Evolutionary conservation across 306 rosid genomes (phyloP).

Genomic region (Spatholobus suberectus): DNA sequence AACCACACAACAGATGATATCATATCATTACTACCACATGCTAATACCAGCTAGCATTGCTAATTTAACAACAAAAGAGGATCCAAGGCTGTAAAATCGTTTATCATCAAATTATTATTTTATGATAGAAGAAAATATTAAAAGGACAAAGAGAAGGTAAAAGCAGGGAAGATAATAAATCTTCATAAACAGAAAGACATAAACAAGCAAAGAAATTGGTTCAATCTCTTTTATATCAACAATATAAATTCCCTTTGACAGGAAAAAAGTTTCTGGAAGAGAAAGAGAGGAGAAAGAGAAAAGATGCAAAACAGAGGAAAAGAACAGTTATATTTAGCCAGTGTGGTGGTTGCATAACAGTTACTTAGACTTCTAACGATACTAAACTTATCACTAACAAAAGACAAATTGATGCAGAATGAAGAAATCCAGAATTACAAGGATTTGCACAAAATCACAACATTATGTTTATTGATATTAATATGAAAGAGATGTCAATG

Average conservation of each 20-base stretch:
- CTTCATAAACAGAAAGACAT: neutral
- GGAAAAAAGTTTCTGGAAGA: neutral
- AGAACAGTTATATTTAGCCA: neutral
- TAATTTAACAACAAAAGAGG: neutral
- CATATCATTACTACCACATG: neutral
- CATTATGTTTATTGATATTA: no score
- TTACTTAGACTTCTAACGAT: no score
- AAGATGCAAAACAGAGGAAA: neutral
- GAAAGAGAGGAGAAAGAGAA: neutral
- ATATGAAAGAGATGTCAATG: no score
- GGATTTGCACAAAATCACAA: no score
- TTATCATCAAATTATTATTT: neutral
- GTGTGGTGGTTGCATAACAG: no score
- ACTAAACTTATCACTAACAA: no score
- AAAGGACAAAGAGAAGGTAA: neutral
- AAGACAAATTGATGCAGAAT: no score
- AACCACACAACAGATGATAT: neutral
- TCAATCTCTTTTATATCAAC: neutral
- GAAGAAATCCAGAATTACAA: no score
- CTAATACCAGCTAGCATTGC: conserved; percentile 9
- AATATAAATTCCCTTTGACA: neutral
- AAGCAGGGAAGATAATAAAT: neutral
- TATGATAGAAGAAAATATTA: neutral
- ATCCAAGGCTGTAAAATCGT: neutral
- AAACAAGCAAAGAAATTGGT: neutral